phyloP scores from a whole-genome alignment of 352 stramenopile genomes.

The Phytophthora pinifolia region DNA sequence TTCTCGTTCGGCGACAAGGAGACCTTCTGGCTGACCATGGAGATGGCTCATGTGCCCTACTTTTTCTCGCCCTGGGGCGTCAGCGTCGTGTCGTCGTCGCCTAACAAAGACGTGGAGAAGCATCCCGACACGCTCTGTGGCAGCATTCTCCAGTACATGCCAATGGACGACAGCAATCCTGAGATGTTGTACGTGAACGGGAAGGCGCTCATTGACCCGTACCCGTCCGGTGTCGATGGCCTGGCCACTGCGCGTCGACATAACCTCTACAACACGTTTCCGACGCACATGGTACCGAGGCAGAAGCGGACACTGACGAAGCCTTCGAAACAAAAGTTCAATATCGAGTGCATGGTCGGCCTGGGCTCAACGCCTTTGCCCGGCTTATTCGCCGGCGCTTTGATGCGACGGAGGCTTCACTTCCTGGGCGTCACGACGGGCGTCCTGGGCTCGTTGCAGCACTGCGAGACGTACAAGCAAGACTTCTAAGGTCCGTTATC shows the following conservation, averaged over 20 bases:
- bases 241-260: constrained; percentile 25
- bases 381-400: constrained; percentile 23
- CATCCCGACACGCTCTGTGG: constrained; percentile 33
- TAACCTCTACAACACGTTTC: constrained; percentile 46
- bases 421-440: constrained; percentile 38
- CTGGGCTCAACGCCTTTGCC: constrained; percentile 46
- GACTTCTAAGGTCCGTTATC: constrained; percentile 7
- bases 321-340: constrained; percentile 17
- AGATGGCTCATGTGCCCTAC: constrained; percentile 42
- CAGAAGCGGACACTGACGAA: constrained; percentile 29
- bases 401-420: constrained; percentile 45
- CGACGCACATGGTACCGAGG: constrained; percentile 54
- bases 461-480: constrained; percentile 31
- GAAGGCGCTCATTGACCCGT: constrained; percentile 26
- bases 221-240: constrained; percentile 27
- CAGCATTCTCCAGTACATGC: constrained; percentile 32
- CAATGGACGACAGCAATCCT: constrained; percentile 18
- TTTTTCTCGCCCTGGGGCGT: constrained; percentile 46
- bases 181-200: constrained; percentile 33
- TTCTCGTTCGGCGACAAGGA: constrained; percentile 48
- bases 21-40: constrained; percentile 46
- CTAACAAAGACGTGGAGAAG: constrained; percentile 34
- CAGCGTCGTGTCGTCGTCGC: constrained; percentile 37
- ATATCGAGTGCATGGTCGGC: constrained; percentile 50
- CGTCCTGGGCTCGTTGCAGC: constrained; percentile 29